Evolutionary conservation across 2,329 filamentous ascomycete genomes (phyloP).

Genomic region (Cadophora malorum): DNA sequence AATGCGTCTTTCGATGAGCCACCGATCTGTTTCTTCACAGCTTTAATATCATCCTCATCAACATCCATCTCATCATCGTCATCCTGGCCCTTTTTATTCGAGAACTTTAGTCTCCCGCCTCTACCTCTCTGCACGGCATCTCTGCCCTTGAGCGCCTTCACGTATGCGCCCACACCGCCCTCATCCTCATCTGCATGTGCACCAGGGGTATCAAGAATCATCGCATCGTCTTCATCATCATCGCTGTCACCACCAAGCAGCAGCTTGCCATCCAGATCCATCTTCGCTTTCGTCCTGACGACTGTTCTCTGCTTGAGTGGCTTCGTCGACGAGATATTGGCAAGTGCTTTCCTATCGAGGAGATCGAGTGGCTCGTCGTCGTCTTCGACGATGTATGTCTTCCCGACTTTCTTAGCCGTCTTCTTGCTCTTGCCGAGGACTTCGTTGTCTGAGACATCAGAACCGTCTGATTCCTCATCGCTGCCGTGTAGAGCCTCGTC

Average conservation of each 20-base stretch:
- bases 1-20: slow-evolving; percentile 42
- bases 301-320: slow-evolving; percentile 67
- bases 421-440: slow-evolving; percentile 54
- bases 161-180: slow-evolving; percentile 71
- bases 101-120: slow-evolving; percentile 74
- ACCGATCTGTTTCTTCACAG: slow-evolving; percentile 56
- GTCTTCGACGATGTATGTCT: slow-evolving; percentile 90
- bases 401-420: slow-evolving; percentile 63
- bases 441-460: slow-evolving; percentile 68
- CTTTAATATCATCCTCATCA: slow-evolving; percentile 55
- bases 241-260: slow-evolving; percentile 68
- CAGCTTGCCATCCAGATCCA: slow-evolving; percentile 80
- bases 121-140: slow-evolving; percentile 69
- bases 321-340: slow-evolving; percentile 91
- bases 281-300: slow-evolving; percentile 64
- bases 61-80: slow-evolving; percentile 57
- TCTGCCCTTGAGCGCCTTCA: slow-evolving; percentile 71
- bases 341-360: slow-evolving; percentile 85
- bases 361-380: slow-evolving; percentile 95
- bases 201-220: slow-evolving; percentile 66
- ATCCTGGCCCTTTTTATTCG: slow-evolving; percentile 65
- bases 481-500: slow-evolving; percentile 86
- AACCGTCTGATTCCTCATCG: slow-evolving; percentile 61
- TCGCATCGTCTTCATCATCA: slow-evolving; percentile 60
- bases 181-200: slow-evolving; percentile 50